Percentiles rank a stretch among this genome's conserved stretches.
Conservation (phyloP, 164 flowering plant genomes). For the Annona squamosa region DNA sequence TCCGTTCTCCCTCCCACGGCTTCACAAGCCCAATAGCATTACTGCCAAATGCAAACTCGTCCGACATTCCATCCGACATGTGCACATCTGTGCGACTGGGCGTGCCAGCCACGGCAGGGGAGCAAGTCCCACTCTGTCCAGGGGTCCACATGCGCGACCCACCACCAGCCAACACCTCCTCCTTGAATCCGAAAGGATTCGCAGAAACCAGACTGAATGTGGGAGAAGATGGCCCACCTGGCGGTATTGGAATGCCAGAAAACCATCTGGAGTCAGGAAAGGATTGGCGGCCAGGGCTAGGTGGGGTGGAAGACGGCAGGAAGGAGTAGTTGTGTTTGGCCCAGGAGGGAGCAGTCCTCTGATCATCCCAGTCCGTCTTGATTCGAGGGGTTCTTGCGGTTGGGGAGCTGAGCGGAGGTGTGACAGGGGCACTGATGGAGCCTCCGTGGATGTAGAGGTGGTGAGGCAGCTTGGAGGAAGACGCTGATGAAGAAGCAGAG, state of each 20-base stretch:
- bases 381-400: constrained; percentile 63
- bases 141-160: constrained; percentile 92
- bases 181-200: constrained; percentile 16
- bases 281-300: constrained; percentile 65
- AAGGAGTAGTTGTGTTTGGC: constrained; percentile 33
- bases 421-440: constrained; percentile 92
- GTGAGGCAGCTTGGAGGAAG: constrained; percentile 56
- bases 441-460: constrained; percentile 61
- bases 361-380: constrained; percentile 59
- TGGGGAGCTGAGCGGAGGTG: constrained; percentile 90
- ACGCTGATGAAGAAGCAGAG: constrained; percentile 46
- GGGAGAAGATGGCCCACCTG: constrained; percentile 27
- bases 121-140: constrained; percentile 94
- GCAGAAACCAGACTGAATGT: constrained; percentile 15
- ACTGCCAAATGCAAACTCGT: constrained; percentile 91
- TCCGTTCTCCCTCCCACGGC: constrained; percentile 97
- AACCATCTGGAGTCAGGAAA: constrained; percentile 74
- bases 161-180: constrained; percentile 32
- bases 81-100: constrained; percentile 68
- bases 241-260: constrained; percentile 20
- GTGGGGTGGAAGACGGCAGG: constrained; percentile 74
- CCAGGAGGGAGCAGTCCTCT: constrained; percentile 21
- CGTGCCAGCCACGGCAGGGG: constrained; percentile 68
- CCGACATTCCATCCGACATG: constrained; percentile 64
- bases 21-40: constrained; percentile 58